Evolutionary conservation across 352 stramenopile genomes (phyloP).

Genomic region (Pythium periplocum): DNA sequence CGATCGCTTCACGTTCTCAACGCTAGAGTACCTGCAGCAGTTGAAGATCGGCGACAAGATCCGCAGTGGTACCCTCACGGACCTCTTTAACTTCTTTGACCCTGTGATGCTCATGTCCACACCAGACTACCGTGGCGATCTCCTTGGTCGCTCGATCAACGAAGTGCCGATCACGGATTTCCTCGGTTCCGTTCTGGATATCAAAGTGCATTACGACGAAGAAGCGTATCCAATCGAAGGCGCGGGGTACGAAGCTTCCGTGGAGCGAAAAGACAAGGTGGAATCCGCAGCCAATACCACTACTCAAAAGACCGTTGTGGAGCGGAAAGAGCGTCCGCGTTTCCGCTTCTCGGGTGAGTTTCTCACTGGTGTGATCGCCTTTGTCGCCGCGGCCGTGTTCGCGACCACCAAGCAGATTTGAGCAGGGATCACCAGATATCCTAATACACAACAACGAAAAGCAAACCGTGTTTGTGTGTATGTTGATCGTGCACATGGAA

Average conservation of each 20-base stretch:
- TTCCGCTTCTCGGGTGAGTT: conserved; percentile 54
- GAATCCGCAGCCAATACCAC: background rate
- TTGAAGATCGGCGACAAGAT: conserved; percentile 80
- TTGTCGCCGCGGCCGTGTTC: conserved; percentile 19
- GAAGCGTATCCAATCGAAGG: conserved; percentile 70
- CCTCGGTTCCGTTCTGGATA: conserved; percentile 81
- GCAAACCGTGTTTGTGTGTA: no score
- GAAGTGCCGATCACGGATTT: conserved; percentile 84
- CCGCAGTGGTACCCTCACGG: conserved; percentile 47
- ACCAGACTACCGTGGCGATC: conserved; percentile 69
- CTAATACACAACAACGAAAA: conserved; percentile 19
- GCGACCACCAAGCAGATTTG: conserved; percentile 38
- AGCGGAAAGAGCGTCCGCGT: background rate
- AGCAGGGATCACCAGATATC: background rate
- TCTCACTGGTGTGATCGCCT: conserved; percentile 18
- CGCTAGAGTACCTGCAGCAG: conserved; percentile 82
- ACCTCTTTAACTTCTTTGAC: conserved; percentile 83
- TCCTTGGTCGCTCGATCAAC: conserved; percentile 64
- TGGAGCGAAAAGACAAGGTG: no score
- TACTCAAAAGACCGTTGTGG: background rate
- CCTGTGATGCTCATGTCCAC: conserved; percentile 80
- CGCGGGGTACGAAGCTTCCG: background rate
- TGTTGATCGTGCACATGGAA: no score
- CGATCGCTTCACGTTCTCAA: conserved; percentile 87
- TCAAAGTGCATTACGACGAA: conserved; percentile 66